Conservation (phyloP, 2,329 filamentous ascomycete species). For the Epichloe sibirici region DNA sequence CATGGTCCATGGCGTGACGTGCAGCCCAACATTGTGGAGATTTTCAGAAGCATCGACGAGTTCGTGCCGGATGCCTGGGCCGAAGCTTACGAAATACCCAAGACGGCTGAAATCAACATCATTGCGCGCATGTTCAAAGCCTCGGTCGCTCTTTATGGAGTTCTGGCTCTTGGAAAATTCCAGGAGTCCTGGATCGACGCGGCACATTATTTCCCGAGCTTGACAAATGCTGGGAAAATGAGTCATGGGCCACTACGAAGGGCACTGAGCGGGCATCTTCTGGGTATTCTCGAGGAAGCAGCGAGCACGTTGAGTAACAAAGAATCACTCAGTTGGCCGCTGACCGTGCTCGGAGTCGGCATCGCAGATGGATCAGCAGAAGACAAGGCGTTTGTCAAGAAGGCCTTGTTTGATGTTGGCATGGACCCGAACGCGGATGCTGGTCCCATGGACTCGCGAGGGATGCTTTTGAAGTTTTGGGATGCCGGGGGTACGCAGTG, state of each 20-base stretch:
- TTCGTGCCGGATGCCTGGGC: background rate
- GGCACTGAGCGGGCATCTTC: background rate
- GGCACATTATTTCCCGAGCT: background rate
- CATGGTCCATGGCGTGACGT: background rate
- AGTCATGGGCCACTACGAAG: background rate
- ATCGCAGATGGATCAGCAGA: background rate
- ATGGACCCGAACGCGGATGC: conserved; percentile 1
- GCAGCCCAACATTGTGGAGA: background rate
- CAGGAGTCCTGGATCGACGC: background rate
- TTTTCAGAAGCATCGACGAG: background rate
- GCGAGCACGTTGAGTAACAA: background rate
- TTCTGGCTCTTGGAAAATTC: background rate
- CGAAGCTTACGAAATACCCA: background rate
- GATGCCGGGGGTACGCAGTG: background rate
- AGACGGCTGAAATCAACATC: background rate
- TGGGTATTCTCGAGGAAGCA: background rate
- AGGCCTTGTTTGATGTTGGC: background rate
- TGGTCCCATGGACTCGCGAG: background rate
- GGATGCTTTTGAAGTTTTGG: background rate
- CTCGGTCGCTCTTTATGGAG: background rate
- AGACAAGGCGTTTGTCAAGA: background rate
- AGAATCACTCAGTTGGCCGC: background rate
- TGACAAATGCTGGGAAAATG: background rate
- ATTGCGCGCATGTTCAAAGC: background rate
- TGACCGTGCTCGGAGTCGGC: background rate